Conservation (phyloP, 2,329 filamentous ascomycete genomes). For the Aspergillus novofumigatus region DNA sequence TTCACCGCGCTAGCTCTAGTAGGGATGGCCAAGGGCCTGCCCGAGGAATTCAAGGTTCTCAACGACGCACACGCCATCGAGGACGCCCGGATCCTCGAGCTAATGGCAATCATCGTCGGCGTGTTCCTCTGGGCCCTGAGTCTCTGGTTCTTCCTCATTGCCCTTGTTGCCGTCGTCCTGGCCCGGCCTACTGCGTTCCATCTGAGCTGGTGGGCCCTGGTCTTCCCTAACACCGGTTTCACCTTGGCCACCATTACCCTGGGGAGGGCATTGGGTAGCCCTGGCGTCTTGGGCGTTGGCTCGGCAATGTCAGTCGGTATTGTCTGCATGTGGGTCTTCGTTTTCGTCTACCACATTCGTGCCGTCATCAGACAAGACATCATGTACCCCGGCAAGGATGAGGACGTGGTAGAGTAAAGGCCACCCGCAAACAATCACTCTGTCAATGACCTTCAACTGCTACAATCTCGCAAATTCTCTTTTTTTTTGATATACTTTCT, state of each 20-base stretch:
- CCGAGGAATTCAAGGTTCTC: conserved; percentile 45
- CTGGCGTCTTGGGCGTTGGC: conserved; percentile 51
- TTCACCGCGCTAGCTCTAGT: conserved; percentile 69
- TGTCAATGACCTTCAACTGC: background rate
- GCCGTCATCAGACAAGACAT: conserved; percentile 52
- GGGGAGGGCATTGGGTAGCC: conserved; percentile 50
- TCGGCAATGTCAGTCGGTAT: conserved; percentile 55
- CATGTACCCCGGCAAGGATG: conserved; percentile 58
- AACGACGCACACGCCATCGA: conserved; percentile 26
- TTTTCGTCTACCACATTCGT: conserved; percentile 46
- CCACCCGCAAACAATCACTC: background rate
- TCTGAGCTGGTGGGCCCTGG: conserved; percentile 60
- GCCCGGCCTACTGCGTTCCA: conserved; percentile 45
- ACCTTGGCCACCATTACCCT: conserved; percentile 57
- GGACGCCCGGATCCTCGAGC: conserved; percentile 38
- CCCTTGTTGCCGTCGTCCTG: conserved; percentile 44
- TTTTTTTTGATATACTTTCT: background rate
- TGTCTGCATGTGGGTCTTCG: conserved; percentile 53
- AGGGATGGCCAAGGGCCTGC: conserved; percentile 59
- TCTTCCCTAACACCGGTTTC: conserved; percentile 64
- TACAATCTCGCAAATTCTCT: background rate
- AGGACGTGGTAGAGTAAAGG: conserved; percentile 44
- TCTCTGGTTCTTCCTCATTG: conserved; percentile 54
- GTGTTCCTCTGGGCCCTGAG: conserved; percentile 63
- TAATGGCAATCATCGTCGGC: conserved; percentile 46